Conservation (phyloP, 164 flowering plant genomes). For the Magnolia sinica region DNA sequence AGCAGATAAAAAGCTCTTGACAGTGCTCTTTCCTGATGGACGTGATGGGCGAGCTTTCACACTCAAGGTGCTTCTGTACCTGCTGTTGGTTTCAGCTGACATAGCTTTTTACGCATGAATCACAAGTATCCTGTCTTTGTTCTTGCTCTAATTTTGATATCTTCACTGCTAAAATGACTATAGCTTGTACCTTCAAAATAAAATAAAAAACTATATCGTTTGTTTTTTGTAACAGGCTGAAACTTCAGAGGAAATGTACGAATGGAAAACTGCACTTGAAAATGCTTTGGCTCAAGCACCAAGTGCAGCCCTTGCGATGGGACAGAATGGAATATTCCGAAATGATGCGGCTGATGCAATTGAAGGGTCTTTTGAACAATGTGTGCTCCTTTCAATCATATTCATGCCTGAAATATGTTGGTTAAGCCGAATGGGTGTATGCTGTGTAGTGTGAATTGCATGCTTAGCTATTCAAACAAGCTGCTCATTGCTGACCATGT, state of each 20-base stretch:
- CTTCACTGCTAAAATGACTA: not conserved
- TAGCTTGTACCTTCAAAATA: not conserved
- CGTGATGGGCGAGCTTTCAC: constrained; percentile 96
- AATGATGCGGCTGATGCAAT: constrained; percentile 57
- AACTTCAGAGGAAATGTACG: constrained; percentile 78
- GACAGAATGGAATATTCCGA: constrained; percentile 70
- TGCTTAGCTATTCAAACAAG: not conserved
- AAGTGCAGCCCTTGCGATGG: constrained; percentile 56
- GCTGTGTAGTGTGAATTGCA: not conserved
- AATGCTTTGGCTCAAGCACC: constrained; percentile 87
- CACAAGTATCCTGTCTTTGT: not conserved
- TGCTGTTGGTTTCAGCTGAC: not conserved
- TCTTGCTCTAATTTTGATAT: constrained; percentile 1
- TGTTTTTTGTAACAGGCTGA: constrained; percentile 61
- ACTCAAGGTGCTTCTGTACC: constrained; percentile 58
- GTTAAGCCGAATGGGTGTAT: not conserved
- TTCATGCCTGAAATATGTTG: not conserved
- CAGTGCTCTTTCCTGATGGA: constrained; percentile 94
- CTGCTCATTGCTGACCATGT: not conserved
- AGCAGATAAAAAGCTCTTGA: constrained; percentile 86
- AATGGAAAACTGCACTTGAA: constrained; percentile 94
- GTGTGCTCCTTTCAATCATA: constrained; percentile 37
- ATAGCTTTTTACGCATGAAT: not conserved
- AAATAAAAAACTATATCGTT: too few relatives aligned
- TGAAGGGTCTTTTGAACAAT: constrained; percentile 52